Conservation (phyloP, 2,329 filamentous ascomycete genomes). For the Nannizziopsis barbatae region DNA sequence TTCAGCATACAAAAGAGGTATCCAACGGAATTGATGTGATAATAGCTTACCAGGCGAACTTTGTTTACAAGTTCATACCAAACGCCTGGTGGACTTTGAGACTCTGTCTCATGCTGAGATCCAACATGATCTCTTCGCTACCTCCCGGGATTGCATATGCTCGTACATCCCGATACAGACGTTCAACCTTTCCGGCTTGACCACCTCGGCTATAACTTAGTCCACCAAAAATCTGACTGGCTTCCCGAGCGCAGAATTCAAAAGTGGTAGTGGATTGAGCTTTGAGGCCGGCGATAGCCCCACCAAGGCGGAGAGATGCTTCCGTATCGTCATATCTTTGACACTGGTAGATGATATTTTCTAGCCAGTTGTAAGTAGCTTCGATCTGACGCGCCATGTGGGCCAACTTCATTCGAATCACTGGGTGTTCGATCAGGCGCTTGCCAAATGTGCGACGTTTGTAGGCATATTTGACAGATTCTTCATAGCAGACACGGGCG, state of each 20-base stretch:
- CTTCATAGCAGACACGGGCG: conserved; percentile 92
- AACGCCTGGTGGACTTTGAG: conserved; percentile 78
- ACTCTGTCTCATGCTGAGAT: conserved; percentile 85
- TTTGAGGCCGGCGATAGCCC: conserved; percentile 86
- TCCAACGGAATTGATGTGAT: too few relatives aligned
- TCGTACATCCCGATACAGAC: conserved; percentile 85
- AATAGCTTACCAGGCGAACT: too few relatives aligned
- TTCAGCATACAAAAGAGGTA: too few relatives aligned
- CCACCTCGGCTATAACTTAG: conserved; percentile 85
- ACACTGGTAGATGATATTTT: conserved; percentile 90
- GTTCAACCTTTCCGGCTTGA: conserved; percentile 89
- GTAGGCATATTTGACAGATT: conserved; percentile 91
- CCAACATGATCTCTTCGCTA: conserved; percentile 96
- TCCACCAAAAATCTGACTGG: conserved; percentile 93
- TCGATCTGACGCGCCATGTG: conserved; percentile 98
- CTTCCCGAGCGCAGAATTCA: conserved; percentile 94
- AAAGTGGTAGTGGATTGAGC: conserved; percentile 90
- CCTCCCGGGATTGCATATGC: conserved; percentile 95
- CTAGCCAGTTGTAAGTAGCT: conserved; percentile 91
- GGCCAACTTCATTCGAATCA: conserved; percentile 93
- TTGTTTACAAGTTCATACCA: conserved; percentile 79
- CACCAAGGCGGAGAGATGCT: conserved; percentile 90
- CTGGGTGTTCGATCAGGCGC: conserved; percentile 89
- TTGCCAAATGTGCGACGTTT: conserved; percentile 96
- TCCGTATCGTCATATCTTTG: conserved; percentile 86